phyloP scores from a whole-genome alignment of 2,329 filamentous ascomycete species.

The Trichoderma breve region DNA sequence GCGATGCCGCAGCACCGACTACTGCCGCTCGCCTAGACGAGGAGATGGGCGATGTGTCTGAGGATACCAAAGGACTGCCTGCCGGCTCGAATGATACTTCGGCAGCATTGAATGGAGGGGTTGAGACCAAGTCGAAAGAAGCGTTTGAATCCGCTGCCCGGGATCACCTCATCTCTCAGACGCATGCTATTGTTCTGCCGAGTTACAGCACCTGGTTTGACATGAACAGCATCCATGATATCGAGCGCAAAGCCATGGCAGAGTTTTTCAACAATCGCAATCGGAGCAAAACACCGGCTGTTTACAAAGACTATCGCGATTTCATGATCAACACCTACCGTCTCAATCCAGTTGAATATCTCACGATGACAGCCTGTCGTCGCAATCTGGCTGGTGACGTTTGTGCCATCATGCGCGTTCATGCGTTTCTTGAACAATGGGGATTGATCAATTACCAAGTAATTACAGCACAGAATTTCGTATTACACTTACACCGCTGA shows the following conservation, averaged over 20 bases:
- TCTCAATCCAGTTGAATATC: slow-evolving; percentile 90
- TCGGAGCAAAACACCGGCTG: slow-evolving; percentile 92
- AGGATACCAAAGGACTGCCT: slow-evolving; percentile 50
- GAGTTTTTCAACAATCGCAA: slow-evolving; percentile 99
- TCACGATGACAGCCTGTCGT: slow-evolving; percentile 94
- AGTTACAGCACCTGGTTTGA: slow-evolving; percentile 99
- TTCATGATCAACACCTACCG: slow-evolving; percentile 99
- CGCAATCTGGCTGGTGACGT: slow-evolving; percentile 95
- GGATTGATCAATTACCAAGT: slow-evolving; percentile 99
- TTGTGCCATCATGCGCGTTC: slow-evolving; percentile 98
- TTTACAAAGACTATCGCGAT: slow-evolving; percentile 98
- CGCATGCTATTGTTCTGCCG: slow-evolving; percentile 91
- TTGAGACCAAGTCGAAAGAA: slow-evolving; percentile 71
- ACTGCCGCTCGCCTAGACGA: slow-evolving; percentile 66
- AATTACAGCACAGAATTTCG: slow-evolving; percentile 25
- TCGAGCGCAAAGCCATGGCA: slow-evolving; percentile 91
- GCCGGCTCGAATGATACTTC: slow-evolving; percentile 44
- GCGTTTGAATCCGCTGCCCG: slow-evolving; percentile 81
- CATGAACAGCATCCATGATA: slow-evolving; percentile 86
- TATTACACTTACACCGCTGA: not conserved
- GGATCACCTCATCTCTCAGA: slow-evolving; percentile 88
- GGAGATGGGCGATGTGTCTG: slow-evolving; percentile 70
- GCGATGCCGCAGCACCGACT: slow-evolving; percentile 56
- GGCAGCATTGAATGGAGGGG: slow-evolving; percentile 48
- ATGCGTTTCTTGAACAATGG: slow-evolving; percentile 98